Evolutionary conservation across 331 rosid species (phyloP).

Genomic region (Dryas integrifolia): DNA sequence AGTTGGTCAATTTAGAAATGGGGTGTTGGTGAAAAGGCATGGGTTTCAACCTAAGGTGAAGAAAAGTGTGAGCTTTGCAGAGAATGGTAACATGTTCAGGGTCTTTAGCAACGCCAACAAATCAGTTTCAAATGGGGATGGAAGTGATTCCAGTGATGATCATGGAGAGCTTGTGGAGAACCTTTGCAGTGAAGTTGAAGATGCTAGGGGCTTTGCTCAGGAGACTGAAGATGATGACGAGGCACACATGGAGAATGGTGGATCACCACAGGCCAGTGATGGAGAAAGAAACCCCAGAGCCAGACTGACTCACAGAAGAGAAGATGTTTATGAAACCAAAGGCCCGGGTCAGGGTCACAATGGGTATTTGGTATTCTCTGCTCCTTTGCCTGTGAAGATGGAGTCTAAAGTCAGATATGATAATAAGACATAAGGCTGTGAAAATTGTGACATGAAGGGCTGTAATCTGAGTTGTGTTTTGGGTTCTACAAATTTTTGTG

Average conservation of each 20-base stretch:
- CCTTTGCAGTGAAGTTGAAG: slow-evolving; percentile 43
- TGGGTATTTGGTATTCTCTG: slow-evolving; percentile 48
- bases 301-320: slow-evolving; percentile 29
- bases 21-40: slow-evolving; percentile 31
- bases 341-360: slow-evolving; percentile 28
- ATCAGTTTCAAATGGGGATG: slow-evolving; percentile 39
- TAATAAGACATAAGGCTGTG: slow-evolving; percentile 47
- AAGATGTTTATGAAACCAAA: slow-evolving; percentile 23
- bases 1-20: slow-evolving; percentile 30
- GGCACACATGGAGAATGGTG: slow-evolving; percentile 25
- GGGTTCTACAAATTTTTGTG: slow-evolving; percentile 15
- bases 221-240: slow-evolving; percentile 57
- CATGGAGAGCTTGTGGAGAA: slow-evolving; percentile 45
- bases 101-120: slow-evolving; percentile 37
- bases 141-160: slow-evolving; percentile 62
- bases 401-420: slow-evolving; percentile 53
- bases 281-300: slow-evolving; percentile 42
- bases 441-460: slow-evolving; percentile 39
- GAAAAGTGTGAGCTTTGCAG: slow-evolving; percentile 76
- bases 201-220: slow-evolving; percentile 40
- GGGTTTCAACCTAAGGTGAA: slow-evolving; percentile 57
- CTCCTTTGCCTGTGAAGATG: slow-evolving; percentile 85
- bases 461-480: background rate
- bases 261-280: slow-evolving; percentile 44
- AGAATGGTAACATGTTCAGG: slow-evolving; percentile 50